Base-by-base conservation (phyloP, 495 filamentous ascomycete genomes). In the Terfezia boudieri region DNA sequence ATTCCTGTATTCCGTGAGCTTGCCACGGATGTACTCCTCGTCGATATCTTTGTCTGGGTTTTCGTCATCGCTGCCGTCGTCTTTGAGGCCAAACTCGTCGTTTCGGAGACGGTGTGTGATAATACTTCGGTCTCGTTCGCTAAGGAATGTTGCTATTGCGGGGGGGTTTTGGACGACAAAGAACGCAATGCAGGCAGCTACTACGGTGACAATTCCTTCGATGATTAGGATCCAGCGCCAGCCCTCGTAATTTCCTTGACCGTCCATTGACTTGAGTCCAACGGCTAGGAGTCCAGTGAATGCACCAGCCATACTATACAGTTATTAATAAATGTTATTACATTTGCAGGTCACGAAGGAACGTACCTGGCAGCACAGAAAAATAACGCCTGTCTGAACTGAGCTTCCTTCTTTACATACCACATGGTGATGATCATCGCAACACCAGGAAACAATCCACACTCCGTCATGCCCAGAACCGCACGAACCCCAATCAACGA, bases 191-290 rank as follows among this genome's bases (percentile, higher is more conserved):
- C 71, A 53, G 6, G 73, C 73, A 8, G 76, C 37, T 26, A 65
- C 57, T 2, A 71, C 64, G 0, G 80, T 80, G 20, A 68, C 60
- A 5, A 72, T 60, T 9, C 77, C 79, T 66, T 83, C 72, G 26
- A 81, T 66, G 55, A 83, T 79, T 59, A 82, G 78, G 52, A 86
- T 84, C 82, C 82, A 85, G 49, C 78, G 73, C 81, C 82, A 85
- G 32, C 81, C 82, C 46, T 73, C 73, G 23, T 79, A 70, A 0
- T 74, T 72, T 0, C 70, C 79, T 4, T 84, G 63, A 5, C 80
- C 81, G 53, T 82, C 74, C 77, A 86, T 83, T 64, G 81, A 73
- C 37, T 71, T 64, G 53, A 76, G 72, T 1, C 57, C 74, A 2
- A 75, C 73, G 4, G 83, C 83, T 0, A 86, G 67, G 48, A 84